Evolutionary conservation across 1,284 basidiomycete species (phyloP).

Genomic region (Porodaedalea pini): DNA sequence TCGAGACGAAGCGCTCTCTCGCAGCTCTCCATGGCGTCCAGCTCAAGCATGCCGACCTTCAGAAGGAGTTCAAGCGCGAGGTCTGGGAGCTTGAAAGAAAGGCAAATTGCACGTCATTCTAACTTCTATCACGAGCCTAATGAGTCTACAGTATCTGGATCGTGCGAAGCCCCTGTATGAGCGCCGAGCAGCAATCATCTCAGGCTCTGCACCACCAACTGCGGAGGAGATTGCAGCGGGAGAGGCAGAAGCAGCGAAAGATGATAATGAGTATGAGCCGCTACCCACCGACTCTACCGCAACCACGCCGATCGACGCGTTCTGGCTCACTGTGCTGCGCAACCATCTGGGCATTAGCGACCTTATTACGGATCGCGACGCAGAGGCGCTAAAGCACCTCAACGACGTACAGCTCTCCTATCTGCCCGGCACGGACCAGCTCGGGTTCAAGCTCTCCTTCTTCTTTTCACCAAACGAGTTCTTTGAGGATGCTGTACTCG

Average conservation of each 20-base stretch:
- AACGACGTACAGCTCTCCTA: slow-evolving; percentile 68
- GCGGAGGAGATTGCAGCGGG: slow-evolving; percentile 83
- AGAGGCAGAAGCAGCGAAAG: slow-evolving; percentile 61
- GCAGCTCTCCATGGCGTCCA: slow-evolving; percentile 95
- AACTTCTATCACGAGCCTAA: too few species aligned
- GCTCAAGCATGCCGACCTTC: slow-evolving; percentile 88
- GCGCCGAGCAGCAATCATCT: slow-evolving; percentile 81
- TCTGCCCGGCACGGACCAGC: slow-evolving; percentile 52
- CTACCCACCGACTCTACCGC: slow-evolving; percentile 40
- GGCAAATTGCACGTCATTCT: too few species aligned
- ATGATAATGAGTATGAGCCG: slow-evolving; percentile 61
- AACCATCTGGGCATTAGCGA: slow-evolving; percentile 88
- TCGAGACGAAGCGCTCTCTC: slow-evolving; percentile 79
- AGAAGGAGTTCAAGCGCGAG: slow-evolving; percentile 95
- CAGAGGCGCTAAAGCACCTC: slow-evolving; percentile 68
- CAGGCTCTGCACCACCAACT: slow-evolving; percentile 74
- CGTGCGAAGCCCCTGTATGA: slow-evolving; percentile 87
- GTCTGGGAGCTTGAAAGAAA: slow-evolving; percentile 97
- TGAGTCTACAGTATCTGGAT: slow-evolving; percentile 68
- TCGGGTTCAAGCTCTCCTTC: slow-evolving; percentile 91
- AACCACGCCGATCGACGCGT: slow-evolving; percentile 80
- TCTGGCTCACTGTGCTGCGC: slow-evolving; percentile 96
- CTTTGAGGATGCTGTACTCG: slow-evolving; percentile 82
- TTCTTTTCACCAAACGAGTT: slow-evolving; percentile 81
- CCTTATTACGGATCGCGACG: slow-evolving; percentile 92